These are phyloP conservation scores for Glycine latifolia DNA, from an alignment of 306 rosid species.

Conservation along the genomic window DNA sequence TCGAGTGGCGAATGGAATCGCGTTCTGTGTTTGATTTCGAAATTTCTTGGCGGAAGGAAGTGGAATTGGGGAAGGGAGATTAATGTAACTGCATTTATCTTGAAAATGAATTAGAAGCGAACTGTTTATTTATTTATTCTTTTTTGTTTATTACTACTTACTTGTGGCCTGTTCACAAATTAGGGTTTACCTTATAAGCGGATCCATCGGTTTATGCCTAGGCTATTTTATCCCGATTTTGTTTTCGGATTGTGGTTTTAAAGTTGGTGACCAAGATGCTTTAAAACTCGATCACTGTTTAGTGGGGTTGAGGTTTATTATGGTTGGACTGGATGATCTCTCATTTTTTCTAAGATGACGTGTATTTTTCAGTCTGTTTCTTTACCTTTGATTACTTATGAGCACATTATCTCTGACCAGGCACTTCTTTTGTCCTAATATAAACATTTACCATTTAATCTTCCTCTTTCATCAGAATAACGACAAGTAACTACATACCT, in stretches of 20 bases:
- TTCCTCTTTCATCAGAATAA: slow-evolving; percentile 6
- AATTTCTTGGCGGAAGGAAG: neutral
- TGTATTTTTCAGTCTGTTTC: slow-evolving; percentile 1
- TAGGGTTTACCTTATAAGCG: neutral
- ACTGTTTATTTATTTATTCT: neutral
- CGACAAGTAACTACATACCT: neutral
- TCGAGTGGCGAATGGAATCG: neutral
- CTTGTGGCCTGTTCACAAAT: slow-evolving; percentile 6
- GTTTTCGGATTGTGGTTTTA: neutral
- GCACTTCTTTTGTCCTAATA: slow-evolving; percentile 7
- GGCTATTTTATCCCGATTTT: neutral
- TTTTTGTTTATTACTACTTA: neutral
- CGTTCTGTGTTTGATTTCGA: neutral
- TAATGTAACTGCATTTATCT: neutral
- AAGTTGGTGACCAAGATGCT: neutral
- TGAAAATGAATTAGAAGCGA: neutral
- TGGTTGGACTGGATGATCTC: neutral
- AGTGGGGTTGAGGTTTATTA: neutral
- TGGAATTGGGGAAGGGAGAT: neutral
- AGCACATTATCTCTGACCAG: too few relatives aligned
- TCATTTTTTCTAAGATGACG: neutral
- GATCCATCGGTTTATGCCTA: neutral
- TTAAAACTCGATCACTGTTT: neutral
- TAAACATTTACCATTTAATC: neutral
- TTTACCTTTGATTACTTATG: neutral